Evolutionary conservation across 768 basidiomycete species (phyloP).

Genomic region (Phaeolepiota aurea): DNA sequence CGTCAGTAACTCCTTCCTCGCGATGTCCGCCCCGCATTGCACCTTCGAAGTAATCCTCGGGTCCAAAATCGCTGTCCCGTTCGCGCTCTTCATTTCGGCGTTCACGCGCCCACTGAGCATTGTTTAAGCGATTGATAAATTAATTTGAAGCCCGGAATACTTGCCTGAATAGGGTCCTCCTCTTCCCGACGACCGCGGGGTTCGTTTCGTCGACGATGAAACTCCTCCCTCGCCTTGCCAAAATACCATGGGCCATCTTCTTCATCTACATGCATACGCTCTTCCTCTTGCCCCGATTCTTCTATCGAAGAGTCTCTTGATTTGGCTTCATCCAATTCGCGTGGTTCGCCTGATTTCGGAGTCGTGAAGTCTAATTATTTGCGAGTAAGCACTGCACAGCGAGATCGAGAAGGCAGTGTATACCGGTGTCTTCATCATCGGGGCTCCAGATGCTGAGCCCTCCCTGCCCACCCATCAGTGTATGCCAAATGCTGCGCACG

Average conservation of each 20-base stretch:
- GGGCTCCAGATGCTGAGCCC: slow-evolving; percentile 61
- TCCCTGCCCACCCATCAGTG: slow-evolving; percentile 59
- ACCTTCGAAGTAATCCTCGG: slow-evolving; percentile 79
- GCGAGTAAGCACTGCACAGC: too few relatives aligned
- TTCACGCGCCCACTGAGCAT: slow-evolving; percentile 70
- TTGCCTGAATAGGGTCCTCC: slow-evolving; percentile 67
- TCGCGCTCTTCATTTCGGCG: slow-evolving; percentile 65
- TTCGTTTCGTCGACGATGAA: slow-evolving; percentile 44
- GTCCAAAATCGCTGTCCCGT: slow-evolving; percentile 65
- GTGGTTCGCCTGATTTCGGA: slow-evolving; percentile 20
- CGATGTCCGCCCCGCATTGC: slow-evolving; percentile 49
- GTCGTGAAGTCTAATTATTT: slow-evolving; percentile 7
- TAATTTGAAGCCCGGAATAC: slow-evolving; percentile 8
- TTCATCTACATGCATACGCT: slow-evolving; percentile 27
- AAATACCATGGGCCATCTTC: slow-evolving; percentile 76
- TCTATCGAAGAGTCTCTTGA: slow-evolving; percentile 15
- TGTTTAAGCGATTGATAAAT: slow-evolving; percentile 1
- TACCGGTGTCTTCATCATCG: slow-evolving; percentile 42
- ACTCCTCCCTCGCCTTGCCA: slow-evolving; percentile 77
- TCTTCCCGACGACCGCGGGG: slow-evolving; percentile 34
- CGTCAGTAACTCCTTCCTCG: slow-evolving; percentile 58
- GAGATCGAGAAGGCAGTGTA: too few relatives aligned
- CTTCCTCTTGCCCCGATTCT: slow-evolving; percentile 23
- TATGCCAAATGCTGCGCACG: slow-evolving; percentile 77
- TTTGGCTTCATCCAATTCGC: slow-evolving; percentile 31